phyloP scores from a whole-genome alignment of 768 basidiomycete species.

The Pisolithus microcarpus region DNA sequence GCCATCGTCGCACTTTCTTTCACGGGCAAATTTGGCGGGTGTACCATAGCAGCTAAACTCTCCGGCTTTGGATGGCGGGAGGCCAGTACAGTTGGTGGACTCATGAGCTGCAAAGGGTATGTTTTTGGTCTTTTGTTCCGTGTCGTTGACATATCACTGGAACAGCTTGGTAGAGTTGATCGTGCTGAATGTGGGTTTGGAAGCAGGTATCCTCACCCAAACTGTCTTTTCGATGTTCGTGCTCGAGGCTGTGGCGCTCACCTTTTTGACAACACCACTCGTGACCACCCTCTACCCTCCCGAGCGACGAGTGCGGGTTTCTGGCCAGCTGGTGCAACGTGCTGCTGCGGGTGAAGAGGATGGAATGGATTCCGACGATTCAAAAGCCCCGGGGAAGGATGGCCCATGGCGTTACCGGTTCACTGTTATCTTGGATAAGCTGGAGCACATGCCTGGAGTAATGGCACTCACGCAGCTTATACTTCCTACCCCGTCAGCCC shows the following conservation, averaged over 20 bases:
- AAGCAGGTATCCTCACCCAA: slow-evolving; percentile 66
- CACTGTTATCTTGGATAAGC: slow-evolving; percentile 81
- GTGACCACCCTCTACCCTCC: slow-evolving; percentile 64
- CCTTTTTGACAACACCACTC: slow-evolving; percentile 80
- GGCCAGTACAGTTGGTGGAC: slow-evolving; percentile 71
- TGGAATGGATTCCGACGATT: slow-evolving; percentile 9
- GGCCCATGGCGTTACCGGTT: slow-evolving; percentile 50
- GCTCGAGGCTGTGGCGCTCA: slow-evolving; percentile 72
- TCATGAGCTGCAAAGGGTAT: slow-evolving; percentile 96
- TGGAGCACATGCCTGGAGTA: slow-evolving; percentile 83
- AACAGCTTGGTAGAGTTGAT: slow-evolving; percentile 83
- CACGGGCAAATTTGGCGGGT: slow-evolving; percentile 83
- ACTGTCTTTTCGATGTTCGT: slow-evolving; percentile 95
- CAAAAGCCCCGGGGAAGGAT: slow-evolving; percentile 10
- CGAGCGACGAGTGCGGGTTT: slow-evolving; percentile 32
- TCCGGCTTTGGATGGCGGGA: slow-evolving; percentile 78
- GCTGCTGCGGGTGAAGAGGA: slow-evolving; percentile 27
- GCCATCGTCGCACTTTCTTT: slow-evolving; percentile 77
- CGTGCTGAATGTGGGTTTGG: slow-evolving; percentile 89
- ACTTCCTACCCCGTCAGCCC: slow-evolving; percentile 30
- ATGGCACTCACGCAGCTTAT: slow-evolving; percentile 88
- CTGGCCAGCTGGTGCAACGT: slow-evolving; percentile 5
- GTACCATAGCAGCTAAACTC: slow-evolving; percentile 58
- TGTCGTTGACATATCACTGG: slow-evolving; percentile 1
- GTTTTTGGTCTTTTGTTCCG: slow-evolving; percentile 5